phyloP scores from a whole-genome alignment of 495 filamentous ascomycete genomes.

The Penicillium steckii region DNA sequence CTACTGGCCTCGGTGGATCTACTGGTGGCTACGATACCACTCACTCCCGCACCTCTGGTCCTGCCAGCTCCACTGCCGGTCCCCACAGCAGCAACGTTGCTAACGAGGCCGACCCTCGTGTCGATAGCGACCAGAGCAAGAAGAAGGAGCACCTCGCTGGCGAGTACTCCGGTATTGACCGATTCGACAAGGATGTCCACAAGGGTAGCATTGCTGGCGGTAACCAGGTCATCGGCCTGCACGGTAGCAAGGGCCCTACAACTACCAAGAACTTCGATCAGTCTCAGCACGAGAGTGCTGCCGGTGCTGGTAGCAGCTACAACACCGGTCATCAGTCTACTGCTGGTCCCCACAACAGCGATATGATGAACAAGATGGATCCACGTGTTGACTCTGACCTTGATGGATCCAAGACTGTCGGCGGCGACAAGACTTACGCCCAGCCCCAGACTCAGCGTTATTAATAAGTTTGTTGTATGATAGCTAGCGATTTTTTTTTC shows the following conservation, averaged over 20 bases:
- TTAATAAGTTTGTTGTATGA: conserved; percentile 8
- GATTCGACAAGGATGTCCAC: conserved; percentile 19
- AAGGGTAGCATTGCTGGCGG: conserved; percentile 16
- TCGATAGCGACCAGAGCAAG: conserved; percentile 47
- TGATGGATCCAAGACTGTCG: conserved; percentile 18
- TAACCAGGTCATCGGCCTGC: conserved; percentile 10
- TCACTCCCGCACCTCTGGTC: conserved; percentile 13
- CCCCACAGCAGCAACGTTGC: conserved; percentile 44
- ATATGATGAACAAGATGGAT: conserved; percentile 56
- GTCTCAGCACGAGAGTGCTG: conserved; percentile 10
- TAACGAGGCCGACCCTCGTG: conserved; percentile 51
- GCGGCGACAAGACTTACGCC: neutral
- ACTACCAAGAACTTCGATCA: conserved; percentile 24
- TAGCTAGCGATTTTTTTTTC: conserved; percentile 5
- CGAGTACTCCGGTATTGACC: neutral
- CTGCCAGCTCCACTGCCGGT: conserved; percentile 30
- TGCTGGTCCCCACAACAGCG: conserved; percentile 41
- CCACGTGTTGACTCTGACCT: conserved; percentile 32
- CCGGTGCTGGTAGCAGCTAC: conserved; percentile 17
- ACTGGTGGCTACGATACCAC: conserved; percentile 12
- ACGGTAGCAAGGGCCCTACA: conserved; percentile 5
- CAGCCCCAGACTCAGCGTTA: conserved; percentile 8
- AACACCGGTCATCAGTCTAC: conserved; percentile 27
- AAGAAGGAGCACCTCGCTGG: neutral
- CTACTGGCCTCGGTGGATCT: conserved; percentile 14